phyloP scores from a whole-genome alignment of 208 protist species.

The Leishmania braziliensis region DNA sequence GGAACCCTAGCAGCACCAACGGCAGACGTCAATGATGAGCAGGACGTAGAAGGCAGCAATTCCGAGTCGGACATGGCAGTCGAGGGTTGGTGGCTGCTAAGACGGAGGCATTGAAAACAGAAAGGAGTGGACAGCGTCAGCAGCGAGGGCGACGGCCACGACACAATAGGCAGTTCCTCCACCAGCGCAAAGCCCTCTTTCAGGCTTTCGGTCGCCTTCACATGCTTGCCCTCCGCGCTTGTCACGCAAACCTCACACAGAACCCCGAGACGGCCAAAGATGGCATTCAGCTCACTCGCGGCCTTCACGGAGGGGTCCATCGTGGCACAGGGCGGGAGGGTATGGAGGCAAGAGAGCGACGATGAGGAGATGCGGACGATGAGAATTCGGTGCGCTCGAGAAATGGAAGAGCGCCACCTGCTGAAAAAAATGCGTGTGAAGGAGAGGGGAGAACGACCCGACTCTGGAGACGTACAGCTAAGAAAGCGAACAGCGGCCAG shows the following conservation, averaged over 20 bases:
- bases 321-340: background rate
- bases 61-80: background rate
- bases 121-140: slow-evolving; percentile 46
- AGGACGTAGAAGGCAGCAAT: background rate
- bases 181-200: slow-evolving; percentile 46
- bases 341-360: slow-evolving; percentile 11
- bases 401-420: background rate
- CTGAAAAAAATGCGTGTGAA: background rate
- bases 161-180: slow-evolving; percentile 77
- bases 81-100: slow-evolving; percentile 13
- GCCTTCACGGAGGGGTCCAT: slow-evolving; percentile 65
- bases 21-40: background rate
- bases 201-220: slow-evolving; percentile 51
- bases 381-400: background rate
- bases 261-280: slow-evolving; percentile 62
- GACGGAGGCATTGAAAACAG: slow-evolving; percentile 77
- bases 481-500: background rate
- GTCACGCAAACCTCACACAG: slow-evolving; percentile 53
- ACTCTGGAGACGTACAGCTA: background rate
- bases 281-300: slow-evolving; percentile 50
- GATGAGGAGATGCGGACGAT: background rate
- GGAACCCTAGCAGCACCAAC: background rate
- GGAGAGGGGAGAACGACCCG: background rate
- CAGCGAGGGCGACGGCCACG: slow-evolving; percentile 58
- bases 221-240: slow-evolving; percentile 62